Evolutionary conservation across 2,329 filamentous ascomycete species (phyloP), one percentile per base, ranked within the genome.

Genomic region (Curvularia spicifera): DNA sequence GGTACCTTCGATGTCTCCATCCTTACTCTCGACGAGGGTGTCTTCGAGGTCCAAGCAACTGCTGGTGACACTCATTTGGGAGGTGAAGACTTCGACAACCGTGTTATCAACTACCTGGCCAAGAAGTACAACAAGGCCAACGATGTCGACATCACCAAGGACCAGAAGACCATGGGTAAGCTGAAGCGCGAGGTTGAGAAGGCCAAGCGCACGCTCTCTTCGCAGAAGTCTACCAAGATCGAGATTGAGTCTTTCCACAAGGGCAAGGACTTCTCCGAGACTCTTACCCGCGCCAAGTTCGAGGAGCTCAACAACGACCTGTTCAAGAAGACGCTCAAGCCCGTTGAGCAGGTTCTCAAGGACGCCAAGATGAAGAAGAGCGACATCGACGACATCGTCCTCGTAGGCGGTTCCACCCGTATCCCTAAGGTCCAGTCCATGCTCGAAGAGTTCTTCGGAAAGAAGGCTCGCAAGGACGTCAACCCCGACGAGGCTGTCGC

Each of bases 51-150:
- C 71, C 82, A 94, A 81, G 90, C 93, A 80, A 97, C 93, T 73
- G 92, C 93, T 77, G 93, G 93, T 92, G 93, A 97, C 79, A 97
- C 93, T 73, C 93, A 97, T 81, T 87, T 97, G 71, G 93, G 93
- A 89, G 93, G 93, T 88, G 93, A 98, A 82, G 94, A 98, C 84
- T 98, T 98, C 80, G 94, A 98, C 80, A 93, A 98, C 87, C 90
- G 94, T 78, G 86, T 98, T 80, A 97, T 98, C 84, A 92, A 91
- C 85, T 86, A 94, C 88, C 92, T 98, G 78, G 89, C 90, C 84
- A 97, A 98, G 90, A 84, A 86, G 72, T 98, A 96, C 89, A 98
- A 98, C 89, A 97, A 97, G 90, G 95, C 97, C 87, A 87, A 97
- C 85, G 83, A 81, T 71, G 92, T 96, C 69, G 93, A 99, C 72